A percentile compares a stretch with the other conserved stretches of the same genome.
Conservation (phyloP, 805 yeast species). For the Cephaloascus fragrans region DNA sequence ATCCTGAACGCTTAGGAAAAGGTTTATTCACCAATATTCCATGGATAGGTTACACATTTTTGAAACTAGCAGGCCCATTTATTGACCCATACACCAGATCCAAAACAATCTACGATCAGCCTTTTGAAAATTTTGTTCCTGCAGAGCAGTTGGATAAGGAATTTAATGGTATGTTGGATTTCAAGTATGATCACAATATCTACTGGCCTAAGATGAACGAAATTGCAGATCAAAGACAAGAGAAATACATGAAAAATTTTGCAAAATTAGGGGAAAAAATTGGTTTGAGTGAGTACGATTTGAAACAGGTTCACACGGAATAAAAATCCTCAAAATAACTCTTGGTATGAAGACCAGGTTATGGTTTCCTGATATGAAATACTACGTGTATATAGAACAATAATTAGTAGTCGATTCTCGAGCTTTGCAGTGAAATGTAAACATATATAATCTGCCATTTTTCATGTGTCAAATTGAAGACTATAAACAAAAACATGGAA, state of each 20-base stretch:
- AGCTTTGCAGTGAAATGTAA: no score
- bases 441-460: no score
- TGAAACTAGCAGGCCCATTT: slow-evolving; percentile 47
- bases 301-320: slow-evolving; percentile 17
- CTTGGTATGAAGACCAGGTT: no score
- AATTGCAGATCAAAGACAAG: slow-evolving; percentile 28
- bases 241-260: slow-evolving; percentile 22
- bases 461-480: no score
- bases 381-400: no score
- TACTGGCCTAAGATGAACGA: slow-evolving; percentile 44
- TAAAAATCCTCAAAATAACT: no score
- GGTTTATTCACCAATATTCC: slow-evolving; percentile 48
- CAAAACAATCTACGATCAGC: slow-evolving; percentile 48
- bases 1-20: slow-evolving; percentile 48
- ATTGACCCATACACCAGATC: slow-evolving; percentile 50
- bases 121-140: slow-evolving; percentile 45
- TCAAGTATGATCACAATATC: slow-evolving; percentile 39
- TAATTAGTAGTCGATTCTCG: no score
- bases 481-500: no score
- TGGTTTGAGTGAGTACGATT: slow-evolving; percentile 48
- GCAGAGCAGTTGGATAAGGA: slow-evolving; percentile 39
- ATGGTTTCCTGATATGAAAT: no score
- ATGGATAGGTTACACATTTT: slow-evolving; percentile 46
- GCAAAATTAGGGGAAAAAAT: slow-evolving; percentile 33
- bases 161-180: slow-evolving; percentile 40